Evolutionary conservation across 2,329 filamentous ascomycete species (phyloP).

Genomic region (Aspergillus versicolor): DNA sequence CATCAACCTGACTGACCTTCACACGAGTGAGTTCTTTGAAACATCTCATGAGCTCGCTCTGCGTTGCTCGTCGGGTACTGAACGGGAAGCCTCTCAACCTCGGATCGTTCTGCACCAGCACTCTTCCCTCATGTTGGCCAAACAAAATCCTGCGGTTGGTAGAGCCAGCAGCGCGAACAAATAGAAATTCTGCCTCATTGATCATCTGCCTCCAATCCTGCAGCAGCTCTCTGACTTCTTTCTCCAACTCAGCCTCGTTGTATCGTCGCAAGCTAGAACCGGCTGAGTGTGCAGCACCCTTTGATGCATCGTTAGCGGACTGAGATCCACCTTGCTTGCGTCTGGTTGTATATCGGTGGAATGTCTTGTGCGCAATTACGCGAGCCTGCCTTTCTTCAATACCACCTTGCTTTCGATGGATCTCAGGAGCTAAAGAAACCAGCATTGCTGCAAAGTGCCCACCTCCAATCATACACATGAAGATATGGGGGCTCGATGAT

Average conservation of each 20-base stretch:
- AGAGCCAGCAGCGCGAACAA: conserved; percentile 82
- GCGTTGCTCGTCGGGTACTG: conserved; percentile 84
- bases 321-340: conserved; percentile 96
- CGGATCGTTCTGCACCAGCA: conserved; percentile 74
- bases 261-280: conserved; percentile 87
- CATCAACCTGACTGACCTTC: conserved; percentile 77
- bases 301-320: conserved; percentile 90
- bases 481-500: conserved; percentile 72
- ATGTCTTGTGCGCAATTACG: conserved; percentile 93
- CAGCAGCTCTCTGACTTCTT: conserved; percentile 82
- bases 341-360: conserved; percentile 93
- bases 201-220: conserved; percentile 83
- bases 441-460: conserved; percentile 98
- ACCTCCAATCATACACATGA: conserved; percentile 97
- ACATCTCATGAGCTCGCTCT: conserved; percentile 88
- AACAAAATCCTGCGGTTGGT: conserved; percentile 87
- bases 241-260: conserved; percentile 85
- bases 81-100: conserved; percentile 88
- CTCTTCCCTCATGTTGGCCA: conserved; percentile 85
- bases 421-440: conserved; percentile 79
- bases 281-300: conserved; percentile 89
- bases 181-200: conserved; percentile 79
- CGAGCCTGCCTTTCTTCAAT: conserved; percentile 80
- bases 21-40: conserved; percentile 92
- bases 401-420: conserved; percentile 67